Evolutionary conservation across 2,329 filamentous ascomycete species (phyloP), one percentile per base, ranked within the genome.

Genomic region (Fusarium oxysporum): DNA sequence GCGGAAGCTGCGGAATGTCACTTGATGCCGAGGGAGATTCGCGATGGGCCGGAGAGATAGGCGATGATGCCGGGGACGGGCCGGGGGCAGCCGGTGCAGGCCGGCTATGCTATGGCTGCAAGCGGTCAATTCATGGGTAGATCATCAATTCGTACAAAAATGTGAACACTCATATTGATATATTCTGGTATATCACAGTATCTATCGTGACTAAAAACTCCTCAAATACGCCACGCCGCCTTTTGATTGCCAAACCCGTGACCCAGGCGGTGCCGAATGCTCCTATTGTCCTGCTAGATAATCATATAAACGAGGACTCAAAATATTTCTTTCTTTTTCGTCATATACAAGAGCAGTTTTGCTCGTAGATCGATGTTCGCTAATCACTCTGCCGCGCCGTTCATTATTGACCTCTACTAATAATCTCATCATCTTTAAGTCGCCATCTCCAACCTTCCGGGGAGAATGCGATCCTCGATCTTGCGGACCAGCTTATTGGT

Each of bases 401-500:
- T 60, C 55, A 55, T 35, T 60, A 53, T 32, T 25, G 32, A 50
- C 44, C 40, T 37, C 28, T 37, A 14, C 44, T 55, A 38, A 23
- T 35, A 40, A 28, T 45, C 33, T 23, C 30, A 40, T 23, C 40
- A n/a, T n/a, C 23, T 45, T 35, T 58, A 62, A 71, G 62, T 44
- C 33, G 68, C 72, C 70, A 85, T 77, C 17, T 78, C 76, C 37
- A 82, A 65, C 48, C 80, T 78, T 30, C 47, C 59, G 4, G 87
- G 84, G 48, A 92, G 78, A 56, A 92, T 80, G 62, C 82, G 85
- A 48, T 81, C 78, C 83, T 99, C 96, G 38, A 97, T 83, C 81
- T 90, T 92, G 73, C 92, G 89, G 85, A 99, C 91, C 59, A 97
- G 83, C 86, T 97, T 98, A 83, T 97, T 98, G 14, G 96, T 98